A percentile compares a stretch with the other conserved stretches of the same genome.
These are phyloP conservation scores for Nitzschia palea DNA, from an alignment of 108 stramenopile species.

Conservation along the genomic window DNA sequence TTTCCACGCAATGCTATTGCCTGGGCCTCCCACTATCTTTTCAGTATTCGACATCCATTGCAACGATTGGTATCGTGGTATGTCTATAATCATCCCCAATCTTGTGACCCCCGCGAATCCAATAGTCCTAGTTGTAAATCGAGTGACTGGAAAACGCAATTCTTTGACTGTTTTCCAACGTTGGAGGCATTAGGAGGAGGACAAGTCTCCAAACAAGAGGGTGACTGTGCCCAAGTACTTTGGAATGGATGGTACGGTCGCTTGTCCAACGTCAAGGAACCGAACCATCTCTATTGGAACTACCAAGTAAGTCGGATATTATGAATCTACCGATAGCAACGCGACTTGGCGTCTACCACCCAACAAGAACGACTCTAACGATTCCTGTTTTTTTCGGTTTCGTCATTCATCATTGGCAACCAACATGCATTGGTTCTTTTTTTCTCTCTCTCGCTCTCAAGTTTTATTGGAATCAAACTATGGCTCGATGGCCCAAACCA, in stretches of 20 bases:
- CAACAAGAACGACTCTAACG: too few relatives aligned
- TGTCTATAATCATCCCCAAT: conserved; percentile 21
- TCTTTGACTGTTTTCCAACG: conserved; percentile 17
- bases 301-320: conserved; percentile 10
- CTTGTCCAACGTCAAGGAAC: conserved; percentile 6
- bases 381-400: neutral
- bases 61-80: conserved; percentile 14
- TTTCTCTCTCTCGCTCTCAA: neutral
- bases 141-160: conserved; percentile 13
- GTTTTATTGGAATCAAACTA: conserved; percentile 22
- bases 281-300: conserved; percentile 31
- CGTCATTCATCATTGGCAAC: neutral
- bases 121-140: conserved; percentile 15
- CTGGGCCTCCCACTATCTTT: conserved; percentile 8
- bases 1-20: conserved; percentile 14
- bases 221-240: conserved; percentile 1
- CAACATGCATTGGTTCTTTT: neutral
- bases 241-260: conserved; percentile 21
- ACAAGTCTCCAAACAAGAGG: neutral
- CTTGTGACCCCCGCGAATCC: conserved; percentile 14
- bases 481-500: neutral
- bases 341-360: too few relatives aligned
- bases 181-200: neutral
- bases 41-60: conserved; percentile 15
- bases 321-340: neutral